Percentiles rank a stretch among this genome's conserved stretches.
phyloP scores from a whole-genome alignment of 1,284 basidiomycete genomes.

The Anthracocystis panici-leucophaei region DNA sequence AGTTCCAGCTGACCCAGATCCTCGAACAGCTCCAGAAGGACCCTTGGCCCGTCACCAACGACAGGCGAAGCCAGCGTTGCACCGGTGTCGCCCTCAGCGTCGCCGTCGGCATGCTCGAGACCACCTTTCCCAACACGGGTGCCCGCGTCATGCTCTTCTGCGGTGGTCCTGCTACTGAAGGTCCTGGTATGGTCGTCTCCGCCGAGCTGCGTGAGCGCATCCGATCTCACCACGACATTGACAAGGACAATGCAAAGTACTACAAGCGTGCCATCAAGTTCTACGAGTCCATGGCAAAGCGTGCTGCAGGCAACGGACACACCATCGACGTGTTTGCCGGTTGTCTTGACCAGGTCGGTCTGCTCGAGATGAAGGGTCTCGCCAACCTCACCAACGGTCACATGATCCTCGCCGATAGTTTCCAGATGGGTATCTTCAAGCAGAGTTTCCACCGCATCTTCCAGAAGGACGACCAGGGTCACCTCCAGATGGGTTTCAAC shows the following conservation, averaged over 20 bases:
- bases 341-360: slow-evolving; percentile 96
- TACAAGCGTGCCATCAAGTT: slow-evolving; percentile 98
- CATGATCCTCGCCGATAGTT: slow-evolving; percentile 96
- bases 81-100: slow-evolving; percentile 95
- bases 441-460: slow-evolving; percentile 95
- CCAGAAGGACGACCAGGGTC: slow-evolving; percentile 91
- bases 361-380: slow-evolving; percentile 96
- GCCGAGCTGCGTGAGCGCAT: slow-evolving; percentile 97
- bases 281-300: slow-evolving; percentile 94
- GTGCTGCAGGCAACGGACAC: slow-evolving; percentile 93
- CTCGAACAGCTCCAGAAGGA: slow-evolving; percentile 89
- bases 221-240: slow-evolving; percentile 98
- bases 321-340: slow-evolving; percentile 95
- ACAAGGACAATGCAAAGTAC: slow-evolving; percentile 95
- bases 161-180: slow-evolving; percentile 96
- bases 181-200: slow-evolving; percentile 94
- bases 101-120: slow-evolving; percentile 94
- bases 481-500: slow-evolving; percentile 98
- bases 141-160: slow-evolving; percentile 96
- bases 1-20: slow-evolving; percentile 95
- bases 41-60: slow-evolving; percentile 96
- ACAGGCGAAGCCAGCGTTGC: slow-evolving; percentile 93
- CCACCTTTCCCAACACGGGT: slow-evolving; percentile 94
- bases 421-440: slow-evolving; percentile 98
- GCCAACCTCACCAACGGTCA: slow-evolving; percentile 96